Evolutionary conservation across 352 stramenopile genomes (phyloP).

Genomic region (Pythium biforme): DNA sequence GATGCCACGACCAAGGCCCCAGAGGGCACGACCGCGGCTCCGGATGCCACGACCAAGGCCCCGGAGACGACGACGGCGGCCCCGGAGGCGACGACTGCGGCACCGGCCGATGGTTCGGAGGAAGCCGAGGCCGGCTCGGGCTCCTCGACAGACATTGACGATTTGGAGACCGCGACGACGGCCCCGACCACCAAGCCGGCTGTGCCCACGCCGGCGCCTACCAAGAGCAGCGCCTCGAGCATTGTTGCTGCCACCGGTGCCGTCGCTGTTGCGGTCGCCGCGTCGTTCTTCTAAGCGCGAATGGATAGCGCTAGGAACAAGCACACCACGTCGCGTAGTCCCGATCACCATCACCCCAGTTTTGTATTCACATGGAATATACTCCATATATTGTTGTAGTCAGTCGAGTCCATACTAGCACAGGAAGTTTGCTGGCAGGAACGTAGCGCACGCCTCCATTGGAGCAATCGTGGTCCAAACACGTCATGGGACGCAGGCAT

Average conservation of each 20-base stretch:
- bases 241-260: constrained; percentile 4
- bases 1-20: constrained; percentile 1
- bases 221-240: constrained; percentile 5
- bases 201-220: neutral
- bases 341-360: neutral
- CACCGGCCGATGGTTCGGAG: neutral
- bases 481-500: too few relatives aligned
- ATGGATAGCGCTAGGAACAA: neutral
- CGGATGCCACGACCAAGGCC: neutral
- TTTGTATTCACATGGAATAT: neutral
- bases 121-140: neutral
- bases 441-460: too few relatives aligned
- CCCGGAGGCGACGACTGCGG: neutral
- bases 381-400: neutral
- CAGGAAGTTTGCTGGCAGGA: too few relatives aligned
- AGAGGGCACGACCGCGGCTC: neutral
- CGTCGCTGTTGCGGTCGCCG: constrained; percentile 13
- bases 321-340: neutral
- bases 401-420: too few relatives aligned
- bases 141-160: neutral
- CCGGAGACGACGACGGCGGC: neutral
- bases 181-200: neutral
- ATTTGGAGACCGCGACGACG: neutral
- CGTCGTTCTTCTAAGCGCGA: constrained; percentile 10
- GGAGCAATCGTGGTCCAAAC: too few relatives aligned